phyloP scores from a whole-genome alignment of 345 rosid species.

The Eucalyptus coolabah region DNA sequence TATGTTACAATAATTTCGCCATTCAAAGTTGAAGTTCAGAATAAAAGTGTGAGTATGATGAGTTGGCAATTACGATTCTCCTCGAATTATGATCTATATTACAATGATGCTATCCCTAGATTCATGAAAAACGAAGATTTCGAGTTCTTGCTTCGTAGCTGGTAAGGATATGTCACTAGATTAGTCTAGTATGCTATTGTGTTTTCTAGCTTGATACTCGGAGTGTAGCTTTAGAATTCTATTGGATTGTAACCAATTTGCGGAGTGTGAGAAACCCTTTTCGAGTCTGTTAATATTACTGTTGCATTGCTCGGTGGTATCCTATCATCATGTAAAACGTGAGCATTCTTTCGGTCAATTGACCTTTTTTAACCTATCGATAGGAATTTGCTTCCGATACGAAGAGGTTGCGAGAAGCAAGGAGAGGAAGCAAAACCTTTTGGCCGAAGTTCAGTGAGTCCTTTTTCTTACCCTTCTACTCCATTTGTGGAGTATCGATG shows the following conservation, averaged over 20 bases:
- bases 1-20: neutral
- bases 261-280: neutral
- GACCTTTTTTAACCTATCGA: neutral
- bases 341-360: neutral
- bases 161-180: neutral
- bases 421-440: constrained; percentile 23
- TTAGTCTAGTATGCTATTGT: neutral
- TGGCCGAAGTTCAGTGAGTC: constrained; percentile 27
- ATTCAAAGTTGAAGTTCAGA: neutral
- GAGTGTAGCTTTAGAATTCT: neutral
- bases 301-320: neutral
- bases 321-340: neutral
- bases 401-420: constrained; percentile 14
- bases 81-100: neutral
- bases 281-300: neutral
- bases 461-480: neutral
- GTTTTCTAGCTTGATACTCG: neutral
- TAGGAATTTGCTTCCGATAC: constrained; percentile 29
- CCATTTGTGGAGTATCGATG: neutral
- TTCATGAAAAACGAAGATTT: neutral
- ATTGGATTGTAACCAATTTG: neutral
- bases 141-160: neutral
- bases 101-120: neutral
- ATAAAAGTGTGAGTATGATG: neutral
- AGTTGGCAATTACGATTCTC: neutral